These are phyloP conservation scores for Lachnellula willkommii DNA, from an alignment of 2,329 filamentous ascomycete genomes.

Conservation along the genomic window DNA sequence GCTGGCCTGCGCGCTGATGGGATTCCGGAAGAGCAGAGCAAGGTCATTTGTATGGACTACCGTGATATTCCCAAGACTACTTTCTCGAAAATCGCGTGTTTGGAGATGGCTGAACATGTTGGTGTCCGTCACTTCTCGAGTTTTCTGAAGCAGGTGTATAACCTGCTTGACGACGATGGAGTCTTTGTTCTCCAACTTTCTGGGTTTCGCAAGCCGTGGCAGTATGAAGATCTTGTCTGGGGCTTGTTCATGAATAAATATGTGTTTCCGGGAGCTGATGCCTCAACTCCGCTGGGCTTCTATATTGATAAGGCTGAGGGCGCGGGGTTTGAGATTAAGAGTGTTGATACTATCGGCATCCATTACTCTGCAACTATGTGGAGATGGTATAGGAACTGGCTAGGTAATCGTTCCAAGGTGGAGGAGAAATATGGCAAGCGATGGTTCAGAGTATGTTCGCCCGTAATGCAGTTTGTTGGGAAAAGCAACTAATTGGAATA, in stretches of 20 bases:
- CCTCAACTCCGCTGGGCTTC: constrained; percentile 85
- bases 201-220: constrained; percentile 90
- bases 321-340: constrained; percentile 86
- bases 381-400: constrained; percentile 99
- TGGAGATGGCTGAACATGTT: constrained; percentile 99
- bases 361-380: constrained; percentile 96
- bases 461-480: background rate
- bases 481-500: constrained; percentile 13
- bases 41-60: constrained; percentile 94
- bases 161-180: constrained; percentile 96
- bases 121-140: constrained; percentile 79
- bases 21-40: constrained; percentile 81
- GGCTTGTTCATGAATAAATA: constrained; percentile 99
- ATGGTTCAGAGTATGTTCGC: constrained; percentile 79
- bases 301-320: constrained; percentile 80
- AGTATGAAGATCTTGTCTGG: constrained; percentile 97
- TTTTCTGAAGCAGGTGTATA: constrained; percentile 81
- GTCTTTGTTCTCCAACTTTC: constrained; percentile 94
- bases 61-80: constrained; percentile 79
- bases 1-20: constrained; percentile 75
- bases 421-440: constrained; percentile 89
- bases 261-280: constrained; percentile 94
- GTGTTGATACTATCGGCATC: constrained; percentile 86
- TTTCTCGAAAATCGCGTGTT: constrained; percentile 93
- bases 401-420: constrained; percentile 87